A percentile compares a stretch with the other conserved stretches of the same genome.
These are phyloP conservation scores for Ascochyta fabae DNA, from an alignment of 2,329 filamentous ascomycete species.

Conservation along the genomic window DNA sequence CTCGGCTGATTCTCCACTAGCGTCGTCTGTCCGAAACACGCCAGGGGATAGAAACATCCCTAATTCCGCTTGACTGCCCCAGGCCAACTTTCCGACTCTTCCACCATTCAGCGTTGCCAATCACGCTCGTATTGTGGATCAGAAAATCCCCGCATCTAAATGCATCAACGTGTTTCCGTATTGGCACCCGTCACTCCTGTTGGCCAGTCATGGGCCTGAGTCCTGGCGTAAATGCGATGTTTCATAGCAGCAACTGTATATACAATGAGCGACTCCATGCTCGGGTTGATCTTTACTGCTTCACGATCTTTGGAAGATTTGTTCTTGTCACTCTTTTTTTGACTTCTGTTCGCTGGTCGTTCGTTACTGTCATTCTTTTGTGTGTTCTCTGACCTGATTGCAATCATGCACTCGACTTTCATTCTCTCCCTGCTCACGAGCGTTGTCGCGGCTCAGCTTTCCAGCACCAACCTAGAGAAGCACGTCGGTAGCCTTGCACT, in stretches of 20 bases:
- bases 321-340: conserved; percentile 31
- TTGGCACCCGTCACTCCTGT: conserved; percentile 22
- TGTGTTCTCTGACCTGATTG: conserved; percentile 25
- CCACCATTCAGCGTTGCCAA: conserved; percentile 26
- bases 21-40: conserved; percentile 33
- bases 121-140: conserved; percentile 17
- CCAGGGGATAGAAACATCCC: conserved; percentile 29
- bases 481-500: conserved; percentile 56
- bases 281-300: conserved; percentile 20
- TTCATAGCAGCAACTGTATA: conserved; percentile 29
- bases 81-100: conserved; percentile 20
- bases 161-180: conserved; percentile 25
- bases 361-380: conserved; percentile 40
- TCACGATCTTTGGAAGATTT: conserved; percentile 32
- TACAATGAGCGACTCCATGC: conserved; percentile 21
- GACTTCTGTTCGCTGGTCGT: conserved; percentile 42
- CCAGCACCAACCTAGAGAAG: conserved; percentile 52
- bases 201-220: conserved; percentile 21
- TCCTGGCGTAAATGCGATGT: conserved; percentile 29
- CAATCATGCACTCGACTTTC: conserved; percentile 41
- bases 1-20: conserved; percentile 27
- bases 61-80: conserved; percentile 28
- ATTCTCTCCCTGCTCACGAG: conserved; percentile 44
- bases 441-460: conserved; percentile 45
- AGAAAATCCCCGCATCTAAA: conserved; percentile 22